Evolutionary conservation across 768 basidiomycete species (phyloP), one percentile per base, ranked within the genome.

Genomic region (Termitomyces sp.): DNA sequence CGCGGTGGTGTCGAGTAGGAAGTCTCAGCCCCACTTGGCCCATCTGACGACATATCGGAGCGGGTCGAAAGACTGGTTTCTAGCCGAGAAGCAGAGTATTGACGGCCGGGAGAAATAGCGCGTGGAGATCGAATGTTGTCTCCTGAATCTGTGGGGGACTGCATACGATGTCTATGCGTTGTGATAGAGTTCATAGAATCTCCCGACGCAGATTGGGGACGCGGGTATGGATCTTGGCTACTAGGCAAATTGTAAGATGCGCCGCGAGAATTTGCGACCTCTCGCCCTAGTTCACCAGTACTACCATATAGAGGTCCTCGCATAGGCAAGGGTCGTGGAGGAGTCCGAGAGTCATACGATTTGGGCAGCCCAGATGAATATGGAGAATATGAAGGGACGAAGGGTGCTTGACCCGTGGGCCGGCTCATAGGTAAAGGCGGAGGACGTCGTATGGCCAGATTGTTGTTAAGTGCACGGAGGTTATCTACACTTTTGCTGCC

Each of bases 181-280:
- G 79, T 17, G 14, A 17, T 76, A 10, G 81, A 77, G 5, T 75
- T 71, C 42, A 76, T 66, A 15, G 78, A 68, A 56, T 84, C 82
- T 52, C 81, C 85, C n/a, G 80, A 69, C 12, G 87, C 85, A 37
- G 89, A 89, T 53, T 80, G 84, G 2, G 89, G 86, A 42, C 88
- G 81, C 20, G 83, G 80, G 67, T 80, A 83, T 2, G 86, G 85
- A 1, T 90, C 88, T 55, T 79, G 77, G 58, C 69, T 76, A 58
- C 69, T 76, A 6, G 84, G 79, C 55, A 76, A 67, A 46, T 60
- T 66, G 48, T 63, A 61, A 34, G 60, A 54, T 50, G 70, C 65
- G 14, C 64, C 50, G 36, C 75, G 73, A 60, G 67, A 58, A 20
- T 64, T 67, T 56, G 75, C 73, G 20, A 66, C 66, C 57, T 63